Evolutionary conservation across 176 grass and related monocot genomes (phyloP).

Genomic region (Avena sativa): DNA sequence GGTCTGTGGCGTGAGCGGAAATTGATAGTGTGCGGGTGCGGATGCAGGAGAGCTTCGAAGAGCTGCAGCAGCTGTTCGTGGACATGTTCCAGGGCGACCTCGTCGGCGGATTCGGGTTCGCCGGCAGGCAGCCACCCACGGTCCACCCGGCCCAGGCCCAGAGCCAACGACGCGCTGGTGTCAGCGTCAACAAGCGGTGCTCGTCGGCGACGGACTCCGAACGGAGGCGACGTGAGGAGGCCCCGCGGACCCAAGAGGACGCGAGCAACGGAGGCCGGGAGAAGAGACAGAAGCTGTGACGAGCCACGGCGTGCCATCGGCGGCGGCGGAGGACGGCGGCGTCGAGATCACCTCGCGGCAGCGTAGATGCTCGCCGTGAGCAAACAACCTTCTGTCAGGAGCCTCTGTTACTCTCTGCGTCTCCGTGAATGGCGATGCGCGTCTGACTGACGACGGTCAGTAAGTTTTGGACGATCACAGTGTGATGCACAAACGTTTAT

Average conservation of each 20-base stretch:
- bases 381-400: too few relatives aligned
- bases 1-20: too few relatives aligned
- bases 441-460: too few relatives aligned
- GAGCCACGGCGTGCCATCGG: background rate
- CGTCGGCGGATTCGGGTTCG: conserved; percentile 8
- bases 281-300: background rate
- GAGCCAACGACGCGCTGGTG: background rate
- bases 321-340: too few relatives aligned
- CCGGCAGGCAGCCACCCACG: background rate
- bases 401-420: too few relatives aligned
- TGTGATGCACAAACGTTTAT: too few relatives aligned
- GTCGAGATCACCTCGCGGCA: too few relatives aligned
- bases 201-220: conserved; percentile 25
- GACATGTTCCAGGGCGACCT: conserved; percentile 80
- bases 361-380: too few relatives aligned
- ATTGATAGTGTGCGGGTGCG: too few relatives aligned
- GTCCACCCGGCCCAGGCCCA: background rate
- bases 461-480: too few relatives aligned
- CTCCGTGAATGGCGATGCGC: too few relatives aligned
- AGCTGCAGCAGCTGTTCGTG: conserved; percentile 79
- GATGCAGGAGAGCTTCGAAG: conserved; percentile 65
- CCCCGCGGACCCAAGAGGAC: background rate
- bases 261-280: background rate
- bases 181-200: conserved; percentile 10
- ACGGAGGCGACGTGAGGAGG: background rate